Evolutionary conservation across 2,329 filamentous ascomycete genomes (phyloP).

Genomic region (Colletotrichum nymphaeae): DNA sequence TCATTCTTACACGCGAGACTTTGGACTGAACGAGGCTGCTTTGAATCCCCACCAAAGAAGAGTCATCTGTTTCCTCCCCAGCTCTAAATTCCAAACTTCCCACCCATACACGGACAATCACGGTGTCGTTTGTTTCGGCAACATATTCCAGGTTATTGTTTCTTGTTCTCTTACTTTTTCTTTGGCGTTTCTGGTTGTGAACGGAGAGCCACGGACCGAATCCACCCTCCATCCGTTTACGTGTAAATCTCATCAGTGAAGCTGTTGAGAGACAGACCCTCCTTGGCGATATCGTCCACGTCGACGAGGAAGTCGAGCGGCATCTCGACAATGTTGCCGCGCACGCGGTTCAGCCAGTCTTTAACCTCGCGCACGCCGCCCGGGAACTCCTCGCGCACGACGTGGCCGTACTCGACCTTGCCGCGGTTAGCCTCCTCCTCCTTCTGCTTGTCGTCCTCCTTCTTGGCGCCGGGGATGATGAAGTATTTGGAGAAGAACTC

Average conservation of each 20-base stretch:
- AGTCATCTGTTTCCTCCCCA: neutral
- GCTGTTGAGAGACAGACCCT: conserved; percentile 78
- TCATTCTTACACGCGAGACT: neutral
- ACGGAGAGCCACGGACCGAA: too few species aligned
- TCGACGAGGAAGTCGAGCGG: conserved; percentile 87
- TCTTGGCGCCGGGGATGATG: conserved; percentile 61
- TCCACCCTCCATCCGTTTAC: conserved; percentile 37
- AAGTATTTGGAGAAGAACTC: conserved; percentile 77
- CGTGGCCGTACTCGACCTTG: conserved; percentile 86
- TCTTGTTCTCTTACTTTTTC: neutral
- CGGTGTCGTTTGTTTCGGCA: neutral
- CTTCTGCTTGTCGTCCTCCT: conserved; percentile 48
- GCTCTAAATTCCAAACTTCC: neutral
- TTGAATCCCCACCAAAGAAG: too few species aligned
- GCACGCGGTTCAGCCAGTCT: conserved; percentile 73
- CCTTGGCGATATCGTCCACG: conserved; percentile 84
- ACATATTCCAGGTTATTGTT: neutral
- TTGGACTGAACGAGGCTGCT: neutral
- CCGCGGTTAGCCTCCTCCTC: conserved; percentile 52
- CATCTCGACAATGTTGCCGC: conserved; percentile 88
- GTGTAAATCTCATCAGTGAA: conserved; percentile 82
- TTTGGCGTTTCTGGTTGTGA: too few species aligned
- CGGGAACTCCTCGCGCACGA: conserved; percentile 82
- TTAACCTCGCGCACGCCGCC: conserved; percentile 80
- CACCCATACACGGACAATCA: too few species aligned